Evolutionary conservation across 140 eudicot species (phyloP).

Genomic region (Bidens hawaiensis): DNA sequence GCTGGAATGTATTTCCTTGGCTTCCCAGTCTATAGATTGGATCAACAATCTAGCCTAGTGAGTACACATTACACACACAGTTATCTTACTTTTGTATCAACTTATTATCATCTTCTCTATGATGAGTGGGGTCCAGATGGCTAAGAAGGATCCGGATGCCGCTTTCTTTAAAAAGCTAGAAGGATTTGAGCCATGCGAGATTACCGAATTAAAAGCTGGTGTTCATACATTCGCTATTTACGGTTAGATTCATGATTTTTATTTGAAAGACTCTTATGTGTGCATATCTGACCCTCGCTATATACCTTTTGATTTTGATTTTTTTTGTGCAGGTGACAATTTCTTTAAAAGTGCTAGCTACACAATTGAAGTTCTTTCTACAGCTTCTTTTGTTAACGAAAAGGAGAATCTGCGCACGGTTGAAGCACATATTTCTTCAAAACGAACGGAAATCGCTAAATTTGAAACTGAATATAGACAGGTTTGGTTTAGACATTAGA

Average conservation of each 20-base stretch:
- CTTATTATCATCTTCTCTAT: background rate
- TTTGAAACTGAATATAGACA: constrained; percentile 90
- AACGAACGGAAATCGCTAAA: constrained; percentile 72
- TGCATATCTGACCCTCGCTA: background rate
- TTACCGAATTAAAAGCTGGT: constrained; percentile 74
- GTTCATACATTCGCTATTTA: constrained; percentile 80
- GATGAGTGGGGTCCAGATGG: constrained; percentile 37
- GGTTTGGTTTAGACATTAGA: constrained; percentile 24
- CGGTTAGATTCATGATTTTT: constrained; percentile 35
- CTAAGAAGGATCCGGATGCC: constrained; percentile 41
- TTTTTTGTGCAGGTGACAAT: constrained; percentile 59
- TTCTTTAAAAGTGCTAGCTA: constrained; percentile 82
- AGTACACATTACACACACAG: constrained; percentile 15
- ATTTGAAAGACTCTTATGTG: background rate
- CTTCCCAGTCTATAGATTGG: constrained; percentile 80
- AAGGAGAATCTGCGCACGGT: constrained; percentile 67
- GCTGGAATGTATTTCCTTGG: constrained; percentile 71
- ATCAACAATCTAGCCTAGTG: constrained; percentile 53
- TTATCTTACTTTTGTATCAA: background rate
- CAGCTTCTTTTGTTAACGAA: constrained; percentile 59
- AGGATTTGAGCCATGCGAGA: constrained; percentile 92
- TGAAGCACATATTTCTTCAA: constrained; percentile 77
- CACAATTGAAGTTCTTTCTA: constrained; percentile 76
- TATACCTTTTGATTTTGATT: no score
- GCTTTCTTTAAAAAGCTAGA: constrained; percentile 43